Conservation (phyloP, 768 basidiomycete species). For the Russula vinacea region DNA sequence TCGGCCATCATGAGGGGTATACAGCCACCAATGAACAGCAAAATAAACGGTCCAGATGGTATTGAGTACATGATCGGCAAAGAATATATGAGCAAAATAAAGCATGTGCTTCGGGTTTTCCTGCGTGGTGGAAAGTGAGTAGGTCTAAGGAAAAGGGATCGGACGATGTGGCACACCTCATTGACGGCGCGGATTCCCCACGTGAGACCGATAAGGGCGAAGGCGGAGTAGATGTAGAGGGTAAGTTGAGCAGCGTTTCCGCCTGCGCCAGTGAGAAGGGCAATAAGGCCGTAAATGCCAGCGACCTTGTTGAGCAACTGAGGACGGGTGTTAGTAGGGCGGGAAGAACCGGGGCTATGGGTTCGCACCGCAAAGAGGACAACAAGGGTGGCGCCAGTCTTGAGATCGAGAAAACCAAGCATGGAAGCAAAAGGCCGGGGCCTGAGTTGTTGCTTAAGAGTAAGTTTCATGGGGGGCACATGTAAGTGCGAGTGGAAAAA, state of each 20-base stretch:
- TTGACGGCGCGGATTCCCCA: constrained; percentile 90
- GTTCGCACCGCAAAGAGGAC: constrained; percentile 81
- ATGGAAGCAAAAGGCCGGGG: constrained; percentile 81
- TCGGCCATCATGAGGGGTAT: constrained; percentile 87
- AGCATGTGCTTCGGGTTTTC: constrained; percentile 84
- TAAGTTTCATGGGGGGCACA: constrained; percentile 62
- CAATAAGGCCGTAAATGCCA: constrained; percentile 93
- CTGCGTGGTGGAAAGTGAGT: constrained; percentile 43
- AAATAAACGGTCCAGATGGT: constrained; percentile 94
- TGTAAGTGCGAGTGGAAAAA: constrained; percentile 1
- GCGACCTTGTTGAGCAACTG: constrained; percentile 96
- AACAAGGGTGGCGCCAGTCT: constrained; percentile 86
- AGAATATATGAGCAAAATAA: constrained; percentile 89
- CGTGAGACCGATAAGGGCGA: constrained; percentile 71
- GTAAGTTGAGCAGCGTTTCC: constrained; percentile 90
- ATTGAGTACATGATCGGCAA: constrained; percentile 85
- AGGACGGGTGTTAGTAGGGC: constrained; percentile 25
- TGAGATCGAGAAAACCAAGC: constrained; percentile 85
- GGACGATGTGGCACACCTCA: constrained; percentile 53
- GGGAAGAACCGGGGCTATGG: constrained; percentile 10
- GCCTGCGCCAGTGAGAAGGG: constrained; percentile 85
- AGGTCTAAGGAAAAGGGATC: constrained; percentile 11
- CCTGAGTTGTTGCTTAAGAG: constrained; percentile 78
- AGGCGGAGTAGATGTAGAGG: constrained; percentile 89
- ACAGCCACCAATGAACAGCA: constrained; percentile 84